These are phyloP conservation scores for Neofusicoccum sp. DNA, from an alignment of 2,329 filamentous ascomycete species.

Conservation along the genomic window DNA sequence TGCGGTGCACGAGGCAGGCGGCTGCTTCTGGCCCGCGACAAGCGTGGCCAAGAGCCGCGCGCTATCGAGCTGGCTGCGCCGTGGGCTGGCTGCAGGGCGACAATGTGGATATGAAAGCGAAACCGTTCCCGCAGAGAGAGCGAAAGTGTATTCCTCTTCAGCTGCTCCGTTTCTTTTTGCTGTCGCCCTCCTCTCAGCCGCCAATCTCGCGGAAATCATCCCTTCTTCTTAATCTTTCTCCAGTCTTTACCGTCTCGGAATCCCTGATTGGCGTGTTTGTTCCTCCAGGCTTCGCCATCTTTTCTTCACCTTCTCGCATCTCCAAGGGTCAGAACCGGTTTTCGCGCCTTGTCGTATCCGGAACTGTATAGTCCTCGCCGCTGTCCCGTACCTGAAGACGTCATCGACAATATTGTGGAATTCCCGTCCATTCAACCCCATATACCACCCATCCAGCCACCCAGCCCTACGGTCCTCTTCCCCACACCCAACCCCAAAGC, in stretches of 20 bases:
- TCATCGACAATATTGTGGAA: constrained; percentile 2
- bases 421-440: neutral
- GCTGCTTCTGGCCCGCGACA: constrained; percentile 4
- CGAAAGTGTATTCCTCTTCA: constrained; percentile 1
- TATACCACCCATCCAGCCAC: neutral
- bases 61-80: constrained; percentile 9
- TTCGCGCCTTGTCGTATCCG: constrained; percentile 9
- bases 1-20: neutral
- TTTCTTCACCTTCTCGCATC: neutral
- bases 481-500: neutral
- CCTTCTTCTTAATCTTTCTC: neutral
- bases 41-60: neutral
- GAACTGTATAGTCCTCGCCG: neutral
- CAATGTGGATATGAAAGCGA: constrained; percentile 11
- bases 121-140: neutral
- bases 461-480: neutral
- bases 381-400: constrained; percentile 6
- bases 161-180: neutral
- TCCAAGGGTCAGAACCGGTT: constrained; percentile 9
- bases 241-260: neutral
- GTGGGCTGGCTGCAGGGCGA: neutral
- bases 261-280: neutral
- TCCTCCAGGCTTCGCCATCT: neutral
- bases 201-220: too few species aligned
- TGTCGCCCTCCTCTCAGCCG: neutral